phyloP scores from a whole-genome alignment of 768 basidiomycete species.

The Amyloporia xantha region DNA sequence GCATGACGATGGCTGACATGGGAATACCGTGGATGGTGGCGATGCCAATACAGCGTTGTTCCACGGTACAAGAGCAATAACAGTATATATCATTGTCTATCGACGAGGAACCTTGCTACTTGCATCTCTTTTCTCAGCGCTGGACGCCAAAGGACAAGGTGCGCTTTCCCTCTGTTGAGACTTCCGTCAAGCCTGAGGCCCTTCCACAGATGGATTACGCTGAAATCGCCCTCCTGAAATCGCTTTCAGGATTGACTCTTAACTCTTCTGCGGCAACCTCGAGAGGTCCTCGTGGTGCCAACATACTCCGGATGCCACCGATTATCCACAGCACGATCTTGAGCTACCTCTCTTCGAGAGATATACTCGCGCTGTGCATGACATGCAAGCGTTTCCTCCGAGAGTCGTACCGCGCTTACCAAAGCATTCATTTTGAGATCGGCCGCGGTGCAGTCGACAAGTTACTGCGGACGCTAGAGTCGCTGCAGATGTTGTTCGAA shows the following conservation, averaged over 20 bases:
- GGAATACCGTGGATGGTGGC: no score
- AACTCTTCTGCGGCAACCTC: background rate
- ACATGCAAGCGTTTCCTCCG: background rate
- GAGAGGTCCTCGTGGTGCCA: no score
- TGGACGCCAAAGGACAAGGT: no score
- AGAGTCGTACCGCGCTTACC: background rate
- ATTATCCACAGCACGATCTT: background rate
- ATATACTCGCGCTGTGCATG: background rate
- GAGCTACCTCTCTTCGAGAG: conserved; percentile 2
- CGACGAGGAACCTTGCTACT: no score
- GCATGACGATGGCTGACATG: no score
- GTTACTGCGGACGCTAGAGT: background rate
- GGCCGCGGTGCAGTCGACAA: background rate
- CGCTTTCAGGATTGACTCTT: background rate
- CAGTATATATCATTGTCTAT: no score
- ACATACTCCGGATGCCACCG: background rate
- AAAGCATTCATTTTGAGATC: background rate
- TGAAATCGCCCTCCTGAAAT: background rate
- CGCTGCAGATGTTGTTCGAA: background rate
- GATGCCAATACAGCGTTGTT: no score
- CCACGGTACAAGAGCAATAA: no score
- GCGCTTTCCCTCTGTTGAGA: no score
- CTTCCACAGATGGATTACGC: background rate
- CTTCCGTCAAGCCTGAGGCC: no score
- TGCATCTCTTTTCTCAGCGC: no score